Percentiles rank a stretch among this genome's conserved stretches.
These are phyloP conservation scores for Barnettozyma hawaiiensis DNA, from an alignment of 1,139 yeast genomes.

Conservation along the genomic window DNA sequence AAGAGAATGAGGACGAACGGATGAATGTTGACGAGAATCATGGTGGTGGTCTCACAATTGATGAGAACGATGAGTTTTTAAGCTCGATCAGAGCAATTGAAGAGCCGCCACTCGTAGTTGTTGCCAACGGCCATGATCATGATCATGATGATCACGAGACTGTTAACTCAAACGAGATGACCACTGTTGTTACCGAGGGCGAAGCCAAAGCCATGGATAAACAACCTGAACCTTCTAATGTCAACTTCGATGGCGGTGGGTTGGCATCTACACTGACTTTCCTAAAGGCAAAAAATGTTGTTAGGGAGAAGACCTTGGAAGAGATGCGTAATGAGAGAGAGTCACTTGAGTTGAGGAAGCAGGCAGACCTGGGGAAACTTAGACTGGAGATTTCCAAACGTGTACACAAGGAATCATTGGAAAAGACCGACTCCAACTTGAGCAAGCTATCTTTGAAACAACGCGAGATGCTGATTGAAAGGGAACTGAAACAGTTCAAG, in stretches of 20 bases:
- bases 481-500: constrained; percentile 36
- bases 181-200: constrained; percentile 8
- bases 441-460: constrained; percentile 31
- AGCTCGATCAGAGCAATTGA: constrained; percentile 18
- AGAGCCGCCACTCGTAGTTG: constrained; percentile 5
- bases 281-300: constrained; percentile 42
- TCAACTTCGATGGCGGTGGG: constrained; percentile 43
- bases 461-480: constrained; percentile 33
- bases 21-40: constrained; percentile 19
- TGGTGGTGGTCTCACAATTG: constrained; percentile 40
- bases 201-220: no score
- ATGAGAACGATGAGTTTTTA: constrained; percentile 56
- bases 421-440: constrained; percentile 35
- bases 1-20: constrained; percentile 29
- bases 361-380: constrained; percentile 21
- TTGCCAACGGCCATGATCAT: no score
- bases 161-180: constrained; percentile 9
- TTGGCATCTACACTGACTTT: constrained; percentile 54
- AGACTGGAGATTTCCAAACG: constrained; percentile 23
- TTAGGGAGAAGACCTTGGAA: constrained; percentile 25
- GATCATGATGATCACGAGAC: constrained; percentile 14
- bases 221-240: constrained; percentile 16
- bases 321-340: constrained; percentile 22
- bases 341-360: constrained; percentile 28
- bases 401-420: constrained; percentile 33